Evolutionary conservation across 805 yeast genomes (phyloP).

Genomic region (Starmera caribaea): DNA sequence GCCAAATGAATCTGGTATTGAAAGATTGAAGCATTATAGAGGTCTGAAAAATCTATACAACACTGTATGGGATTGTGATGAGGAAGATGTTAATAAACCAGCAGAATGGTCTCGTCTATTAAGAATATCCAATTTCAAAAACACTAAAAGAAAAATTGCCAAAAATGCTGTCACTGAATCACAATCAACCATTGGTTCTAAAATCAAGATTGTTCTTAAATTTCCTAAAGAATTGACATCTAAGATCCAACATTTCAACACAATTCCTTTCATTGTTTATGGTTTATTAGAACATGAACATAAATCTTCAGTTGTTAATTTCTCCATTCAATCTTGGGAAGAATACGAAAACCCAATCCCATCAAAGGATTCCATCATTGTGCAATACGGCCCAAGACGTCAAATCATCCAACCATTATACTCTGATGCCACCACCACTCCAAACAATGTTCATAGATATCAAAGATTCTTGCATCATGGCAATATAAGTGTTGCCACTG

Average conservation of each 20-base stretch:
- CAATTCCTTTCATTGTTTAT: constrained; percentile 52
- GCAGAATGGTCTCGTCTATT: constrained; percentile 66
- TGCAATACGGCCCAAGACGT: constrained; percentile 92
- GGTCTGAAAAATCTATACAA: constrained; percentile 78
- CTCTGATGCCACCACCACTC: constrained; percentile 65
- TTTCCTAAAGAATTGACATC: constrained; percentile 42
- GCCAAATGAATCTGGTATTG: constrained; percentile 68
- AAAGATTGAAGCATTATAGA: constrained; percentile 68
- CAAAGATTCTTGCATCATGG: constrained; percentile 82
- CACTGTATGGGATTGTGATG: constrained; percentile 84
- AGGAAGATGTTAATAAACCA: constrained; percentile 68
- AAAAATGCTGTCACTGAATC: constrained; percentile 45
- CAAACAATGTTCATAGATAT: constrained; percentile 81
- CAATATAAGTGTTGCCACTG: constrained; percentile 65
- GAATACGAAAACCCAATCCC: constrained; percentile 80
- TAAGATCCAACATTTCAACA: constrained; percentile 32
- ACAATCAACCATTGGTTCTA: constrained; percentile 52
- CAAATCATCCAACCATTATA: constrained; percentile 73
- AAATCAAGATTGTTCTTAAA: constrained; percentile 47
- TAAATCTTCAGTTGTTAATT: constrained; percentile 72
- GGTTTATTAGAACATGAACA: constrained; percentile 81
- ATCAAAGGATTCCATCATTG: constrained; percentile 70
- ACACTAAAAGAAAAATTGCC: constrained; percentile 56
- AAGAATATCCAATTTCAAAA: constrained; percentile 66
- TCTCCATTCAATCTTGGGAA: constrained; percentile 81